Evolutionary conservation across 352 stramenopile genomes (phyloP).

Genomic region (Globisporangium apiculatum): DNA sequence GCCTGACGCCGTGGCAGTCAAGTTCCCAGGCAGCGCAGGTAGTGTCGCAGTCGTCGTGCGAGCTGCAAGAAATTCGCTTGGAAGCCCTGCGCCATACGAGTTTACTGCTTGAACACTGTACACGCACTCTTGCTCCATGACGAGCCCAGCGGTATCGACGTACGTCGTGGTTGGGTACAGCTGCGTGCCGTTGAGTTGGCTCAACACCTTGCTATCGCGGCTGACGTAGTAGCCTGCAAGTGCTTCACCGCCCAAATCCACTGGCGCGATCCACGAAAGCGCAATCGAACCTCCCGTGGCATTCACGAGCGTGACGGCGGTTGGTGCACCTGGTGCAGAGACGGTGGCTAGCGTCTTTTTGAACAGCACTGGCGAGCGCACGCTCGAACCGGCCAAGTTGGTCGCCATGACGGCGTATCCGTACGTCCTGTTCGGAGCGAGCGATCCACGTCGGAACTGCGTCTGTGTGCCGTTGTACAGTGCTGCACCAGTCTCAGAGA

Average conservation of each 20-base stretch:
- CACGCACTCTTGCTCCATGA: constrained; percentile 21
- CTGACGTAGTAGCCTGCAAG: constrained; percentile 37
- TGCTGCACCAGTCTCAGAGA: constrained; percentile 15
- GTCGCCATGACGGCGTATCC: constrained; percentile 30
- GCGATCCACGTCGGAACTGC: constrained; percentile 22
- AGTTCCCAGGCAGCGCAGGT: constrained; percentile 13
- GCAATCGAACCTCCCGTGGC: constrained; percentile 33
- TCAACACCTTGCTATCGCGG: constrained; percentile 14
- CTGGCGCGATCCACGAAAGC: constrained; percentile 28
- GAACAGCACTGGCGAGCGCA: constrained; percentile 11
- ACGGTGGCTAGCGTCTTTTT: constrained; percentile 15
- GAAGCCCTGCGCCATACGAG: constrained; percentile 18
- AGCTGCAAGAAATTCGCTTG: constrained; percentile 22
- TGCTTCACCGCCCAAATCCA: constrained; percentile 35
- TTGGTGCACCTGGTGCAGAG: constrained; percentile 23
- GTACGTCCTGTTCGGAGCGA: constrained; percentile 36
- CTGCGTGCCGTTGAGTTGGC: background rate
- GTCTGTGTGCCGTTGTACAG: constrained; percentile 41
- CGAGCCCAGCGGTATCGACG: constrained; percentile 24
- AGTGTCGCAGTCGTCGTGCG: constrained; percentile 18
- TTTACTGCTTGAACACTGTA: constrained; percentile 42
- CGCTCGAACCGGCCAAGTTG: constrained; percentile 37
- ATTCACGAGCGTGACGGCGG: constrained; percentile 6
- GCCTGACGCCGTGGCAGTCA: constrained; percentile 15
- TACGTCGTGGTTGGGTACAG: constrained; percentile 12